Percentiles rank a stretch among this genome's conserved stretches.
Conservation (phyloP, 73 alveolate genomes). For the Tetrahymena malaccensis region DNA sequence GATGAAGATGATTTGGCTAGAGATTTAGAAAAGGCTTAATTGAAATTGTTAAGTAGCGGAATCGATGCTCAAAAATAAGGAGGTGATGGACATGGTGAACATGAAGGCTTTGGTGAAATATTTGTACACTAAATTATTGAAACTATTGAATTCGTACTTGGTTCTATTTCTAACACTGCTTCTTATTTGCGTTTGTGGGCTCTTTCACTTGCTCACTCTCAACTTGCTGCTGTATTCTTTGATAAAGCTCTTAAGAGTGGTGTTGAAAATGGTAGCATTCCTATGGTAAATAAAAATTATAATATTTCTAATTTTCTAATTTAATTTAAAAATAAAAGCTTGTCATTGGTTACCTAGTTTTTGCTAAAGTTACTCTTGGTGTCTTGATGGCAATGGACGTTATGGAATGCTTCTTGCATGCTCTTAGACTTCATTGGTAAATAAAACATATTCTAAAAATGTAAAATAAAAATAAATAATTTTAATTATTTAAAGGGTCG, state of each 20-base stretch:
- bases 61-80: background rate
- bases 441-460: background rate
- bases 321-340: background rate
- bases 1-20: constrained; percentile 7
- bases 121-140: constrained; percentile 83
- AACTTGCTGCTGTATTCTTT: constrained; percentile 62
- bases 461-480: background rate
- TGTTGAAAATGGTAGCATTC: constrained; percentile 41
- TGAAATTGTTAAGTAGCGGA: background rate
- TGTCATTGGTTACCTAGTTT: constrained; percentile 42
- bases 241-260: constrained; percentile 49
- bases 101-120: constrained; percentile 73
- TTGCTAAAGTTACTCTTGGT: constrained; percentile 62
- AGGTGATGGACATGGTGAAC: constrained; percentile 6
- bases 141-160: constrained; percentile 85
- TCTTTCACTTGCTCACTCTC: constrained; percentile 72
- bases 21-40: background rate
- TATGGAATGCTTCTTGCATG: constrained; percentile 92
- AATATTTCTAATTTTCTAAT: background rate
- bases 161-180: constrained; percentile 88
- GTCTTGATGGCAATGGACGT: constrained; percentile 93
- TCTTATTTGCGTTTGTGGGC: constrained; percentile 94
- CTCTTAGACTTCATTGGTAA: constrained; percentile 88
- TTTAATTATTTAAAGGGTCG: constrained; percentile 51
- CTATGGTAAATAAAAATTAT: constrained; percentile 28